Evolutionary conservation across 805 yeast genomes (phyloP), one percentile per base, ranked within the genome.

Genomic region (Millerago galiae): DNA sequence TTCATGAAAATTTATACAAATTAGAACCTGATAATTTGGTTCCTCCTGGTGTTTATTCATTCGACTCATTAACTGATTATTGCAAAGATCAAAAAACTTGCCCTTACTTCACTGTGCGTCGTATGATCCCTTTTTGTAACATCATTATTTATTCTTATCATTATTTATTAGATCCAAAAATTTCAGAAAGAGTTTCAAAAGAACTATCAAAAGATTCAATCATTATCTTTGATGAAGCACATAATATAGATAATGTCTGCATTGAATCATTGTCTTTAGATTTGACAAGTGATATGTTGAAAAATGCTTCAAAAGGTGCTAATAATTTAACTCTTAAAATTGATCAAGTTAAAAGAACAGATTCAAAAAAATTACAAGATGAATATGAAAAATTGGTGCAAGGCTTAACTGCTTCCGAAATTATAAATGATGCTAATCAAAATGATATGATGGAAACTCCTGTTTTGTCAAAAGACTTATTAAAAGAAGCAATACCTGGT

Each of bases 231-330:
- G 99, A 93, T 66, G 99, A 93, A 67, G 99, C 99, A 37, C 99
- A 93, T 63, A 93, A 93, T 65, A 93, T 93, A 43, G 99, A 93
- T 71, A 93, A 93, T 70, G 99, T 93, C 44, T 93, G 99, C 68
- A 93, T 93, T 44, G 99, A 93, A 62, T 86, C 98, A 0, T 64
- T 93, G 34, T 87, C 96, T 6, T 72, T 93, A 38, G 98, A 93
- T 59, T 67, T 93, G 49, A 93, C 97, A 0, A 95, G 89, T 53
- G 97, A 91, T 51, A 78, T 88, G 8, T 65, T 93, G 47, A 82
- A 89, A 54, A 71, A 80, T 51, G 99, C 99, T 0, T 74, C 95
- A 1, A 74, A 81, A 50, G 98, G 98, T 50, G 95, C 96, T 0
- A 75, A 74, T 50, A 75, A 84, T 37, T 68, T 93, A 46, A 79